Evolutionary conservation across 768 basidiomycete species (phyloP).

Genomic region (Russula sp.): DNA sequence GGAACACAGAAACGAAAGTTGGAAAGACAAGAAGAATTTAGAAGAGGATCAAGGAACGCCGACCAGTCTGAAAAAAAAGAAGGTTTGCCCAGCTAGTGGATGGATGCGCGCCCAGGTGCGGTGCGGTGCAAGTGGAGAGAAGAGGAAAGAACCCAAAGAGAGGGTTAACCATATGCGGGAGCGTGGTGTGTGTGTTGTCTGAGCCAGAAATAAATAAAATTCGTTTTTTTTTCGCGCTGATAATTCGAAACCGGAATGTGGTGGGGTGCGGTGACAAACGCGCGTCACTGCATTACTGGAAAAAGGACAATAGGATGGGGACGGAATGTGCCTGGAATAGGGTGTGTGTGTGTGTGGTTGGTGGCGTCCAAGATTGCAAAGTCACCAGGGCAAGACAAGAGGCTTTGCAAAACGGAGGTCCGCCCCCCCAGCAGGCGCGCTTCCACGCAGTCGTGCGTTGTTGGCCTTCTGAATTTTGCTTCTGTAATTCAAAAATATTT

Average conservation of each 20-base stretch:
- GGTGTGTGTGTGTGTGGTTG: no score
- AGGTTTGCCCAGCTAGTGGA: no score
- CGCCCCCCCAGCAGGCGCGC: constrained; percentile 23
- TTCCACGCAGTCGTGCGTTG: constrained; percentile 17
- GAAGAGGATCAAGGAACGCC: no score
- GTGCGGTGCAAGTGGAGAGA: no score
- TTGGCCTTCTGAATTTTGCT: neutral
- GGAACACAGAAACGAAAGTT: no score
- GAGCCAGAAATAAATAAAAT: no score
- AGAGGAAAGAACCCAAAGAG: constrained; percentile 10
- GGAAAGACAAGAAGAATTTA: no score
- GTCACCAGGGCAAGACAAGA: constrained; percentile 13
- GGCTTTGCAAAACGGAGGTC: neutral
- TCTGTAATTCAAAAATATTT: constrained; percentile 8
- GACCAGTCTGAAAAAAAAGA: no score
- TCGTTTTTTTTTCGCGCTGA: no score
- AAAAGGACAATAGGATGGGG: neutral
- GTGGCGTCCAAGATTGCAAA: constrained; percentile 4
- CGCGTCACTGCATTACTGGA: constrained; percentile 10
- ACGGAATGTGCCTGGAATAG: constrained; percentile 18
- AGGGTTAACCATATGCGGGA: constrained; percentile 25
- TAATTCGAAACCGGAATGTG: constrained; percentile 4
- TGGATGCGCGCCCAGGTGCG: no score
- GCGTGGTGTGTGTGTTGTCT: no score
- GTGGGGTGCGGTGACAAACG: constrained; percentile 19